Conservation (phyloP, 108 stramenopile species). For the Chaetoceros tenuissimus region DNA sequence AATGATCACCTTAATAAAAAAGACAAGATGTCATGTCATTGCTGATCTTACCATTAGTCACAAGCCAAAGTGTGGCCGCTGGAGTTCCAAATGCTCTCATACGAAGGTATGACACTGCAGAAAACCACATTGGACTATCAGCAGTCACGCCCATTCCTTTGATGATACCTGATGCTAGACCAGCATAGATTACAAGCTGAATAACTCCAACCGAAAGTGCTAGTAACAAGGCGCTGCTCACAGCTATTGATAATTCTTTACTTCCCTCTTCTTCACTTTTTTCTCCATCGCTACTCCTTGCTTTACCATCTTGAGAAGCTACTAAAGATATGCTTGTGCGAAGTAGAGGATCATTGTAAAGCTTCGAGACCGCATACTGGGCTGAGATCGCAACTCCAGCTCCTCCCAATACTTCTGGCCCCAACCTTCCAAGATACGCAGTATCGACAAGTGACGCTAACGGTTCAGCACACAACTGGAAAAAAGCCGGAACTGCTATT, state of each 20-base stretch:
- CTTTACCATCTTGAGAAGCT: constrained; percentile 68
- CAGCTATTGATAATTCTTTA: constrained; percentile 50
- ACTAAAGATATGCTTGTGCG: constrained; percentile 84
- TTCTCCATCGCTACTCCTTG: constrained; percentile 14
- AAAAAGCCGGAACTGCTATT: constrained; percentile 81
- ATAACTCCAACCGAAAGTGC: constrained; percentile 71
- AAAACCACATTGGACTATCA: constrained; percentile 62
- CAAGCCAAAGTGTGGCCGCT: constrained; percentile 86
- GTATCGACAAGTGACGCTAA: constrained; percentile 87
- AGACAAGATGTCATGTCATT: no score
- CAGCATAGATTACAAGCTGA: constrained; percentile 67
- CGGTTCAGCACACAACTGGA: constrained; percentile 88
- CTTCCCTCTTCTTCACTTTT: constrained; percentile 5
- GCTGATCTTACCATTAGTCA: constrained; percentile 90
- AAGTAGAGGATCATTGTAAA: constrained; percentile 90
- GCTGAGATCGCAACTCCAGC: constrained; percentile 89
- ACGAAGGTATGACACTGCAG: constrained; percentile 73
- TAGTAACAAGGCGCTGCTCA: constrained; percentile 77
- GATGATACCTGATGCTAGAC: constrained; percentile 48
- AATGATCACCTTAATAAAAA: no score
- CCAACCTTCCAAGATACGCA: constrained; percentile 72
- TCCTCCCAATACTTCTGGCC: constrained; percentile 83
- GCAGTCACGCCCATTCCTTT: constrained; percentile 65
- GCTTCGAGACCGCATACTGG: constrained; percentile 82
- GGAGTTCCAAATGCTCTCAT: constrained; percentile 80